These are phyloP conservation scores for Emmonsia crescens DNA, from an alignment of 2,329 filamentous ascomycete genomes.

Conservation along the genomic window DNA sequence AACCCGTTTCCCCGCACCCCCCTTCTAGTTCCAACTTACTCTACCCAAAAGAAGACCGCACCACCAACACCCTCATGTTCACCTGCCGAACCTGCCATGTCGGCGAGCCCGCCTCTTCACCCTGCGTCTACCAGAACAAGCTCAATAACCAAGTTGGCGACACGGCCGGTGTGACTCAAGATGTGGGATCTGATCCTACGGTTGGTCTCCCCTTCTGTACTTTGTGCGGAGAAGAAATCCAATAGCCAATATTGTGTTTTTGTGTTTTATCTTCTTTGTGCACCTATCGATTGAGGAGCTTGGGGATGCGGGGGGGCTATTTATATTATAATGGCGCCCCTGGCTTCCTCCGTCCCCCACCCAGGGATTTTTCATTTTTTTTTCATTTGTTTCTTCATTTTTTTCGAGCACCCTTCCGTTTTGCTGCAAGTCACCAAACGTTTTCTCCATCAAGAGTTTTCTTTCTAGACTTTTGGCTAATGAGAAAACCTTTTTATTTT, in stretches of 20 bases:
- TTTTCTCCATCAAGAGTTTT: constrained; percentile 37
- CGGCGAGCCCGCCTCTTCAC: constrained; percentile 72
- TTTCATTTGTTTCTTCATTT: not conserved
- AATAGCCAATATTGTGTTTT: constrained; percentile 21
- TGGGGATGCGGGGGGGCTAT: not conserved
- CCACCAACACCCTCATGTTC: constrained; percentile 77
- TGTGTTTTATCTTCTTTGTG: not conserved
- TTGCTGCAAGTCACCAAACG: not conserved
- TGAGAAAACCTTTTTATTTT: constrained; percentile 9
- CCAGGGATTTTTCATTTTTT: not conserved
- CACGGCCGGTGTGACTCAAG: constrained; percentile 92
- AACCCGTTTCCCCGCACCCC: no score
- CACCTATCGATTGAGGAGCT: not conserved
- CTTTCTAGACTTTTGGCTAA: constrained; percentile 27
- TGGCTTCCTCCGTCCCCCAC: no score
- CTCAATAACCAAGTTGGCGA: constrained; percentile 86
- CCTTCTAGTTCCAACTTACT: constrained; percentile 96
- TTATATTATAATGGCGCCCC: no score
- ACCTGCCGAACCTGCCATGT: constrained; percentile 93
- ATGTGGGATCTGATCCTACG: constrained; percentile 95
- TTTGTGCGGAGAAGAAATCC: constrained; percentile 47
- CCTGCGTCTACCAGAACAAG: constrained; percentile 91
- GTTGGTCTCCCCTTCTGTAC: constrained; percentile 62
- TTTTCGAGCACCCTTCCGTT: not conserved
- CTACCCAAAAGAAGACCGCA: constrained; percentile 88